Percentiles rank a stretch among this genome's conserved stretches.
These are phyloP conservation scores for Aspergillus ochraceus DNA, from an alignment of 2,329 filamentous ascomycete genomes.

Conservation along the genomic window DNA sequence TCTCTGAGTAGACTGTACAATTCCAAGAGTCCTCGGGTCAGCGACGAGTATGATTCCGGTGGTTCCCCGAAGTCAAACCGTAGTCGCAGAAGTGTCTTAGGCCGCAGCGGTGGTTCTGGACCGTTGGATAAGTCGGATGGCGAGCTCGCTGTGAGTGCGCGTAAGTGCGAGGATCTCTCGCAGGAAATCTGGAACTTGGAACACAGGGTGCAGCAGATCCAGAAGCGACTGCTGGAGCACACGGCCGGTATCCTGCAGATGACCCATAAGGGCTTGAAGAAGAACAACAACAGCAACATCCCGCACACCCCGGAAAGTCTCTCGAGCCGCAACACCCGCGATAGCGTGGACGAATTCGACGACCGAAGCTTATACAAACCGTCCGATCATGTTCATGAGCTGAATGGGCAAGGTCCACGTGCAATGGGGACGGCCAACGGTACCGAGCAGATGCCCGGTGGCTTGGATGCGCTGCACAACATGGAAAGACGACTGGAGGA, in stretches of 20 bases:
- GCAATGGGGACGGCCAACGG: constrained; percentile 11
- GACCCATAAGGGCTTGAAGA: constrained; percentile 75
- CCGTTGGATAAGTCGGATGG: constrained; percentile 61
- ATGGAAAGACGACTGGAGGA: constrained; percentile 67
- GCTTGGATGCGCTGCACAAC: constrained; percentile 55
- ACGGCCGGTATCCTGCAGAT: constrained; percentile 90
- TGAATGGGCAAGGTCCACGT: constrained; percentile 28
- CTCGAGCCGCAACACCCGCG: constrained; percentile 56
- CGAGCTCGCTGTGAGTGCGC: constrained; percentile 72
- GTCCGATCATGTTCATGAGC: constrained; percentile 63
- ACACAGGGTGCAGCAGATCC: constrained; percentile 71
- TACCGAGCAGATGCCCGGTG: constrained; percentile 16
- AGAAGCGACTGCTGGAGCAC: constrained; percentile 78
- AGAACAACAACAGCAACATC: constrained; percentile 53
- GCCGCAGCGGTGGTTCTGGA: constrained; percentile 41
- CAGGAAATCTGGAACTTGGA: constrained; percentile 78
- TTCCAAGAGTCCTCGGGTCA: constrained; percentile 57
- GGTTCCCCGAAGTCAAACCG: constrained; percentile 50
- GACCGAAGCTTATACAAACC: constrained; percentile 72
- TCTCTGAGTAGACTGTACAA: constrained; percentile 81
- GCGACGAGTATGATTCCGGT: constrained; percentile 38
- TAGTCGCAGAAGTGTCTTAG: constrained; percentile 54
- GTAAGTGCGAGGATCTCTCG: constrained; percentile 82
- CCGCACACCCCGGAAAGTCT: constrained; percentile 77
- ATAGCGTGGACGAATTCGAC: constrained; percentile 68